Evolutionary conservation across 176 grass and related monocot species (phyloP).

Genomic region (Metroxylon sagu): DNA sequence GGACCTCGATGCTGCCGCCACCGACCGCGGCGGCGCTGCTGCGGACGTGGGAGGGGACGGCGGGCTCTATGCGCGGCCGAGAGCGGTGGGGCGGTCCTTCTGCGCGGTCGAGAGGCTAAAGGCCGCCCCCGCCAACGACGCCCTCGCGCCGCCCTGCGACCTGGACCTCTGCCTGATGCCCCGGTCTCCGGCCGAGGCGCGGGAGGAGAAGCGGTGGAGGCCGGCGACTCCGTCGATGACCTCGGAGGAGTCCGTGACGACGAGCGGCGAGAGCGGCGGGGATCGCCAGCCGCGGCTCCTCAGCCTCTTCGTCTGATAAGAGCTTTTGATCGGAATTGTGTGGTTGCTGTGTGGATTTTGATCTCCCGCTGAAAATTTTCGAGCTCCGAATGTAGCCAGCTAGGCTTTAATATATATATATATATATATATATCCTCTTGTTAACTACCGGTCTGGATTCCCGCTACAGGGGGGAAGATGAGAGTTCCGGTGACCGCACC

Average conservation of each 20-base stretch:
- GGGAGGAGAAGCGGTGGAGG: slow-evolving; percentile 15
- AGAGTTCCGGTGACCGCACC: slow-evolving; percentile 30
- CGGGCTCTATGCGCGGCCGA: slow-evolving; percentile 24
- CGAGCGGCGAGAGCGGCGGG: slow-evolving; percentile 14
- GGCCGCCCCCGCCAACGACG: neutral
- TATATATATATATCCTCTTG: slow-evolving; percentile 8
- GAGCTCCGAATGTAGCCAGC: slow-evolving; percentile 22
- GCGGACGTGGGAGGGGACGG: too few relatives aligned
- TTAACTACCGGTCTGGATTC: slow-evolving; percentile 37
- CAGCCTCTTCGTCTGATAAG: slow-evolving; percentile 59
- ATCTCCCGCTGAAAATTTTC: neutral
- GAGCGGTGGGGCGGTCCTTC: slow-evolving; percentile 6
- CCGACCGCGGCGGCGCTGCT: neutral
- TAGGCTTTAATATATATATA: slow-evolving; percentile 22
- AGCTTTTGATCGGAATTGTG: neutral
- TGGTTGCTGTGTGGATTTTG: neutral
- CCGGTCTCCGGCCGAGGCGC: slow-evolving; percentile 1
- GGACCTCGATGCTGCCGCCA: slow-evolving; percentile 27
- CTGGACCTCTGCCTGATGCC: slow-evolving; percentile 45
- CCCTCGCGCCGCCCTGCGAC: slow-evolving; percentile 23
- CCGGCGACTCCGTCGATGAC: slow-evolving; percentile 65
- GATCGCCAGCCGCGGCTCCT: slow-evolving; percentile 37
- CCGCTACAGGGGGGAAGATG: slow-evolving; percentile 30
- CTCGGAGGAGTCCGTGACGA: slow-evolving; percentile 75
- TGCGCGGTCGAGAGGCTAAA: neutral